A percentile compares a stretch with the other conserved stretches of the same genome.
Evolutionary conservation across 179 eudicot species (phyloP).

Genomic region (Vitellaria paradoxa): DNA sequence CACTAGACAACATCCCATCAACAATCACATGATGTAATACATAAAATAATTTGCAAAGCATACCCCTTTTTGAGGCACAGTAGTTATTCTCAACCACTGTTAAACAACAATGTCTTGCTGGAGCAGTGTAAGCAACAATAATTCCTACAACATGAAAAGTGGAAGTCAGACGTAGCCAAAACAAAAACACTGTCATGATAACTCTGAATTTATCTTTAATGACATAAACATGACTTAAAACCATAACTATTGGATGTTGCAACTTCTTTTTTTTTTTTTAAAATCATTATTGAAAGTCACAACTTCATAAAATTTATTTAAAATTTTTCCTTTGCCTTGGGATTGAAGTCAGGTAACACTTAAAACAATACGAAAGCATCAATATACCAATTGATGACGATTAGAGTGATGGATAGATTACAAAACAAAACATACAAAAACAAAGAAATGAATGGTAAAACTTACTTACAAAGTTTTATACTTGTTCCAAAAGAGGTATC

Average conservation of each 20-base stretch:
- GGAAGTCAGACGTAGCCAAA: neutral
- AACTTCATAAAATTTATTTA: neutral
- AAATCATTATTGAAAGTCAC: neutral
- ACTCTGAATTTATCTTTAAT: neutral
- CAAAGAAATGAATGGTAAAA: neutral
- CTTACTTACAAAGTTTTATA: too few relatives aligned
- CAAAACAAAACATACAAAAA: neutral
- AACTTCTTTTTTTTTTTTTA: too few relatives aligned
- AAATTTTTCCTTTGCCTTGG: neutral
- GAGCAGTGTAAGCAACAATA: conserved; percentile 73
- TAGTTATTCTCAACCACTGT: conserved; percentile 90
- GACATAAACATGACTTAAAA: neutral
- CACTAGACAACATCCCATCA: neutral
- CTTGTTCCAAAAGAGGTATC: neutral
- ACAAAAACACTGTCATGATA: neutral
- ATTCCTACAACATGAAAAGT: conserved; percentile 56
- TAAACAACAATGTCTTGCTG: conserved; percentile 81
- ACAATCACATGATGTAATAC: neutral
- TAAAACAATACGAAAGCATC: neutral
- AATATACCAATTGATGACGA: neutral
- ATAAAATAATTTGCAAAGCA: conserved; percentile 8
- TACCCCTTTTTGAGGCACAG: conserved; percentile 95
- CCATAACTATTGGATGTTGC: neutral
- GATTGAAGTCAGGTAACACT: neutral
- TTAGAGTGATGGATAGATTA: neutral